Percentiles rank a stretch among this genome's conserved stretches.
These are phyloP conservation scores for Dinochytrium kinnereticum DNA, from an alignment of 371 early-diverging fungal genomes.

Conservation along the genomic window DNA sequence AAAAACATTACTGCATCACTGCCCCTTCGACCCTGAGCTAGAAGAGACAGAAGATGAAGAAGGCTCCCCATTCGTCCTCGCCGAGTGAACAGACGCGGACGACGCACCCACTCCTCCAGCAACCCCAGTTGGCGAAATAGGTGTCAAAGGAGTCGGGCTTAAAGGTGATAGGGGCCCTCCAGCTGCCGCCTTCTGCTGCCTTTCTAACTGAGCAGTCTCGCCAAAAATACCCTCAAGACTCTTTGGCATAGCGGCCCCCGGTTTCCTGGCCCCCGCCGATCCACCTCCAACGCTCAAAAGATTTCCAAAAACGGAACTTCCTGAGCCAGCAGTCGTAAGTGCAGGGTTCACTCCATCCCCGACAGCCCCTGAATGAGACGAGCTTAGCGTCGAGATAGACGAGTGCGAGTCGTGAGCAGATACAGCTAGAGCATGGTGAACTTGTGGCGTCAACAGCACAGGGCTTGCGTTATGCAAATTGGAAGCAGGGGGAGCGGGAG, in stretches of 20 bases:
- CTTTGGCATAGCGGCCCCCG: conserved; percentile 21
- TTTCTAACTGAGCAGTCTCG: conserved; percentile 2
- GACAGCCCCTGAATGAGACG: background rate
- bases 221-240: conserved; percentile 24
- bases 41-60: conserved; percentile 1
- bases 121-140: background rate
- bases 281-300: background rate
- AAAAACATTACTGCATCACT: background rate
- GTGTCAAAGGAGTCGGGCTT: background rate
- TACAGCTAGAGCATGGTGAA: background rate
- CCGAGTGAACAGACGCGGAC: background rate
- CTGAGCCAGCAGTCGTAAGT: background rate
- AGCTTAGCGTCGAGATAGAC: conserved; percentile 11
- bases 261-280: background rate
- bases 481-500: background rate
- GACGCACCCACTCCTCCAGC: background rate
- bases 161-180: background rate
- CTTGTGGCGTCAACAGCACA: background rate
- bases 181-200: conserved; percentile 5
- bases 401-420: conserved; percentile 14
- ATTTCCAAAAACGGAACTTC: background rate
- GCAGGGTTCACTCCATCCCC: background rate
- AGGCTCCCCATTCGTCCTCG: background rate
- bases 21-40: background rate
- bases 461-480: background rate